These are phyloP conservation scores for Venturia effusa DNA, from an alignment of 2,329 filamentous ascomycete genomes.

Conservation along the genomic window DNA sequence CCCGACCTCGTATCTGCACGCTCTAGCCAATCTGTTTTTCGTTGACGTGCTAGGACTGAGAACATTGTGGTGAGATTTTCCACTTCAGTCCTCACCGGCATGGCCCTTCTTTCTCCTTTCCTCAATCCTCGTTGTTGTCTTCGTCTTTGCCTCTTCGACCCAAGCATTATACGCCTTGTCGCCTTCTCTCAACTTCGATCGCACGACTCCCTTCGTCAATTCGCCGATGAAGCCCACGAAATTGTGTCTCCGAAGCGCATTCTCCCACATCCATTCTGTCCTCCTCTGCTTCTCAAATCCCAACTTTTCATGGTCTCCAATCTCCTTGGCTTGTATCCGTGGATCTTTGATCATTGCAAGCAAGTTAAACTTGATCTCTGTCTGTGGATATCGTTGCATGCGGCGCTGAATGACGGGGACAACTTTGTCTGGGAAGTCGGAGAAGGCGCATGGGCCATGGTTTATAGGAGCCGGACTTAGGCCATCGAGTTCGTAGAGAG, in stretches of 20 bases:
- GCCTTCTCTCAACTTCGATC: conserved; percentile 56
- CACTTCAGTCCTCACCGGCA: conserved; percentile 16
- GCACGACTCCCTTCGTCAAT: conserved; percentile 77
- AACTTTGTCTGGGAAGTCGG: conserved; percentile 67
- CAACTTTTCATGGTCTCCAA: conserved; percentile 71
- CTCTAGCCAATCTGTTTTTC: too few relatives aligned
- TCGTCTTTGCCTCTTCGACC: conserved; percentile 56
- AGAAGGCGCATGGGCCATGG: conserved; percentile 63
- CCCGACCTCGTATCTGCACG: too few relatives aligned
- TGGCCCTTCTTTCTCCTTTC: conserved; percentile 29
- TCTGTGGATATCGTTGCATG: conserved; percentile 71
- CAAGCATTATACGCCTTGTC: conserved; percentile 58
- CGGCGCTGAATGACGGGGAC: conserved; percentile 79
- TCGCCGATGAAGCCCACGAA: conserved; percentile 94
- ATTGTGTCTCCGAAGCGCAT: conserved; percentile 81
- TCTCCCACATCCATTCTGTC: conserved; percentile 86
- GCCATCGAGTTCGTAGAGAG: conserved; percentile 88
- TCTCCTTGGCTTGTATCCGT: conserved; percentile 62
- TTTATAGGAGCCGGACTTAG: conserved; percentile 86
- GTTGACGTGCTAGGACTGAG: too few relatives aligned
- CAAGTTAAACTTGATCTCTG: conserved; percentile 92
- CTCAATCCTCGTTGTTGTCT: conserved; percentile 40
- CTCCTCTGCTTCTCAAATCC: conserved; percentile 75
- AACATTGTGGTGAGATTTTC: not conserved
- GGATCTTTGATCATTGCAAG: conserved; percentile 85